phyloP scores from a whole-genome alignment of 73 alveolate species.

The Paraurostyla sp. region DNA sequence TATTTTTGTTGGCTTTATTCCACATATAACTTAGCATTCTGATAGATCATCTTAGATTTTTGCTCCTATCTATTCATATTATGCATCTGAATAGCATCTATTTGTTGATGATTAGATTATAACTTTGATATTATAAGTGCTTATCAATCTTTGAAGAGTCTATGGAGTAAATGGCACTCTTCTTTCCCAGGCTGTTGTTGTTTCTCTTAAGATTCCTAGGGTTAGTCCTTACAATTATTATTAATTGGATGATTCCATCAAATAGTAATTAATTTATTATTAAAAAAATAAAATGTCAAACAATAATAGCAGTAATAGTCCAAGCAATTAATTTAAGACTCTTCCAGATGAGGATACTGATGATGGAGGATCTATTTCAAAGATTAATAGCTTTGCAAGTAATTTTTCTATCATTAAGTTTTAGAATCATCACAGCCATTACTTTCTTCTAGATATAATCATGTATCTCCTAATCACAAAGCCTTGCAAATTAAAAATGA shows the following conservation, averaged over 20 bases:
- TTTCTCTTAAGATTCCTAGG: conserved; percentile 84
- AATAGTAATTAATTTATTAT: too few relatives aligned
- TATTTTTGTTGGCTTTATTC: conserved; percentile 84
- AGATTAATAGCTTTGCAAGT: not conserved
- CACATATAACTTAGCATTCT: conserved; percentile 70
- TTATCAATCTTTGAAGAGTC: conserved; percentile 56
- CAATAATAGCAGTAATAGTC: too few relatives aligned
- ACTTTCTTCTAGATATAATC: not conserved
- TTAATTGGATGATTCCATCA: too few relatives aligned
- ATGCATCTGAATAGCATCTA: conserved; percentile 81
- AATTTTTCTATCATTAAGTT: not conserved
- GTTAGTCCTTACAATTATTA: not conserved
- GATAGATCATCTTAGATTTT: conserved; percentile 74
- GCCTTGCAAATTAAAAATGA: not conserved
- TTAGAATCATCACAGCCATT: conserved; percentile 21
- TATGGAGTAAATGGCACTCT: conserved; percentile 91
- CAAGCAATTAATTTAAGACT: too few relatives aligned
- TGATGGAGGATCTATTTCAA: not conserved
- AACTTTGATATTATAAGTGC: conserved; percentile 69
- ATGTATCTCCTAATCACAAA: conserved; percentile 1
- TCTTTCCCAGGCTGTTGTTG: conserved; percentile 88
- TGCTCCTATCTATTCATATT: conserved; percentile 89
- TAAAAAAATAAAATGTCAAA: too few relatives aligned
- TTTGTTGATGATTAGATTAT: conserved; percentile 80
- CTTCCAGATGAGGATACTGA: too few relatives aligned